phyloP scores from a whole-genome alignment of 2,329 filamentous ascomycete species.

The Aspergillus floridensis region DNA sequence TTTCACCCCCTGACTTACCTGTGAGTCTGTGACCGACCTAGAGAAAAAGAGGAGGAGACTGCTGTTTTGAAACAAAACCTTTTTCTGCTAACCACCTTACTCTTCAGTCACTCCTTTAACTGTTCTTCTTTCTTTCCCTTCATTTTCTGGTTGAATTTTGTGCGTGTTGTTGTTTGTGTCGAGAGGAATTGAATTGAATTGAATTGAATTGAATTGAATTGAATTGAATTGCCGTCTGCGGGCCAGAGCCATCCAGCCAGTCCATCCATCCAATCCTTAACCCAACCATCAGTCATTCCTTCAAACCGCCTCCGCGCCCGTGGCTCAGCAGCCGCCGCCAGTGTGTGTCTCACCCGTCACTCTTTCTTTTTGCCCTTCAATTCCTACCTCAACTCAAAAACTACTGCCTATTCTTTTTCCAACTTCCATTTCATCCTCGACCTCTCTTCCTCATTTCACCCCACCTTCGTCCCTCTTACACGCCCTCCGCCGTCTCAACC shows the following conservation, averaged over 20 bases:
- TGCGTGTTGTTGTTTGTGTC: no score
- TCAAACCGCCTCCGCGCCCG: conserved; percentile 4
- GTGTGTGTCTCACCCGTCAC: conserved; percentile 12
- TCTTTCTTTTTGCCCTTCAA: conserved; percentile 5
- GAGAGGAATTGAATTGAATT: no score
- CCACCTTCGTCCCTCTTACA: neutral
- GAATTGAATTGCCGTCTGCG: neutral
- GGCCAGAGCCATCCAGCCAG: neutral
- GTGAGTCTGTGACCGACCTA: neutral
- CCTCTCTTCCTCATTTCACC: neutral
- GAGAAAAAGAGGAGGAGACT: neutral
- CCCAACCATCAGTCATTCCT: neutral
- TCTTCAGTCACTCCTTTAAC: conserved; percentile 1
- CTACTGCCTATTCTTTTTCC: neutral
- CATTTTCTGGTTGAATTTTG: neutral
- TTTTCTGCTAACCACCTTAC: neutral
- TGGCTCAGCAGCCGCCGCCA: conserved; percentile 12
- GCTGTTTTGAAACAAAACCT: neutral
- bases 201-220: neutral
- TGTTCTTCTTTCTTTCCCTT: neutral
- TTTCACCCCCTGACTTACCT: conserved; percentile 5
- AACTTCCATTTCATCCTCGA: neutral
- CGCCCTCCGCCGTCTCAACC: neutral
- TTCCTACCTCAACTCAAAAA: conserved; percentile 1
- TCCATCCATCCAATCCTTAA: neutral